Conservation (phyloP, 441 rosid species). For the Bocquillonia castaneifolia region DNA sequence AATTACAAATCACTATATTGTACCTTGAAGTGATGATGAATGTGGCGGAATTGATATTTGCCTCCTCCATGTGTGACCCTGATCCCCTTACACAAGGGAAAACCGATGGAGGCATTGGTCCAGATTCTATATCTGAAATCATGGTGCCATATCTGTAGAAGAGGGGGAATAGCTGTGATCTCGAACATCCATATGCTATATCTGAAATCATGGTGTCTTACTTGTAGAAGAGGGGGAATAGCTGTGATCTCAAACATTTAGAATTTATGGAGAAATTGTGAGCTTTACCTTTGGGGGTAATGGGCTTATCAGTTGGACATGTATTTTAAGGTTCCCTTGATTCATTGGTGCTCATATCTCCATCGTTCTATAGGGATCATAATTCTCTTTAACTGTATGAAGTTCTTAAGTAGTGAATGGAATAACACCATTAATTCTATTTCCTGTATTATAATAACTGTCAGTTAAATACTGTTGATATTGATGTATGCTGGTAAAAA, state of each 20-base stretch:
- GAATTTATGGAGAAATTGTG: not conserved
- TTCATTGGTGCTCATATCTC: not conserved
- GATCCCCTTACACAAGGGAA: not conserved
- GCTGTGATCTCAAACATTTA: not conserved
- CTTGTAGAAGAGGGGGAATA: not conserved
- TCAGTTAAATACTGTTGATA: not conserved
- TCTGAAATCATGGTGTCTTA: slow-evolving; percentile 4
- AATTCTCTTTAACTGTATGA: no score
- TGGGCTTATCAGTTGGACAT: not conserved
- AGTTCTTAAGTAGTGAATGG: no score
- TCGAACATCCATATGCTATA: not conserved
- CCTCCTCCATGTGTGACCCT: not conserved
- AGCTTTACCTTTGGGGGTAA: not conserved
- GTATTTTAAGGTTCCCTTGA: not conserved
- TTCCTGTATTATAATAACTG: no score
- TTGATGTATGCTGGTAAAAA: not conserved
- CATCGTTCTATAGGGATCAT: no score
- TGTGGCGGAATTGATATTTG: not conserved
- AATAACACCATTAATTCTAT: no score
- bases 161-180: not conserved
- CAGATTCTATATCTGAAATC: not conserved
- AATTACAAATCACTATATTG: not conserved
- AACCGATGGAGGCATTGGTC: not conserved
- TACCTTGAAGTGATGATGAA: slow-evolving; percentile 10
- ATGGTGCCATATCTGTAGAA: no score